Evolutionary conservation across 2,329 filamentous ascomycete species (phyloP), one percentile per base, ranked within the genome.

Genomic region (Fusarium verrucosum): DNA sequence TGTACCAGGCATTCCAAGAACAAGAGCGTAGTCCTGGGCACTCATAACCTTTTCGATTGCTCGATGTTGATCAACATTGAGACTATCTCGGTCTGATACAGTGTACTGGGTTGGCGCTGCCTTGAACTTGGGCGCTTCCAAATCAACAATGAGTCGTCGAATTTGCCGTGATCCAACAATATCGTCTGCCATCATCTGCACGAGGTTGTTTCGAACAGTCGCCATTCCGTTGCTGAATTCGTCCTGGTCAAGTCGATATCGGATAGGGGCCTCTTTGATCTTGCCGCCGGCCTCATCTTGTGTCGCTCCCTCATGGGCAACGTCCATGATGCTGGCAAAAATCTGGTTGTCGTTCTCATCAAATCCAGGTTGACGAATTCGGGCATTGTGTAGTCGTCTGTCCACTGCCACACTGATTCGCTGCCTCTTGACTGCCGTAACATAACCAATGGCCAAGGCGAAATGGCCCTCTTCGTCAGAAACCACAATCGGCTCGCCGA

Each of bases 221-320:
- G 95, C 93, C 92, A 99, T 96, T 55, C 95, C 95, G 71, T 96
- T 98, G 78, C 92, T 96, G 77, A 99, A 99, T 73, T 99, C 95
- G 71, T 99, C 95, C 75, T 97, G 97, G 78, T 99, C 95, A 5
- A 99, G 82, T 22, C 95, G 90, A 71, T 97, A 99, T 44, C 87
- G 82, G 7, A 90, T 79, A 5, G 85, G 85, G 5, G 83, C 76
- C 54, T 83, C 80, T 56, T 83, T 81, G 65, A 82, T 81, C 66
- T 81, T 84, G 25, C 79, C 81, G 36, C 85, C 77, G 7, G 83
- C 81, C 54, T 86, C 79, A 32, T 85, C 80, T 22, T 82, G 78
- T 1, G 78, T 78, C 32, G 80, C 81, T 2, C 83, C 85, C 69
- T 88, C 84, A 7, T 74, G 72, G 8, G 82, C 83, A 23, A 96